Conservation (phyloP, 1,139 yeast genomes). For the Pneumocystis jirovecii region DNA sequence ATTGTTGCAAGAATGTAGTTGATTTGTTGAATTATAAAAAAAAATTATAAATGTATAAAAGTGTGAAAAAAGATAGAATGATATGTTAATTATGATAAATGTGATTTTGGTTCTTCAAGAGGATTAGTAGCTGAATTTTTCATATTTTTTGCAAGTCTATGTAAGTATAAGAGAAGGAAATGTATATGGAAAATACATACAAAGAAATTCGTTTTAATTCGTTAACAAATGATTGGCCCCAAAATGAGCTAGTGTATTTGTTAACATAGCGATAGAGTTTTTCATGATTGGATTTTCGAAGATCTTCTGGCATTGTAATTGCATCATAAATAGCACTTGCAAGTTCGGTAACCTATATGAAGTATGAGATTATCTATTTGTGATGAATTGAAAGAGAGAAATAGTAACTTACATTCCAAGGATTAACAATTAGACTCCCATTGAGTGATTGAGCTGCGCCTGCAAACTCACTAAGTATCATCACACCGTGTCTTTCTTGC, state of each 20-base stretch:
- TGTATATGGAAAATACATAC: neutral
- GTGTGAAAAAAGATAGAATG: neutral
- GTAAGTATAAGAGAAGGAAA: neutral
- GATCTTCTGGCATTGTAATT: slow-evolving; percentile 69
- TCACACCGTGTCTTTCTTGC: slow-evolving; percentile 66
- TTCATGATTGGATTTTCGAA: slow-evolving; percentile 58
- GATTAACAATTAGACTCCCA: slow-evolving; percentile 86
- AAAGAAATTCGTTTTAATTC: slow-evolving; percentile 43
- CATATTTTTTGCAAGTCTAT: neutral
- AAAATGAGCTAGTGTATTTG: slow-evolving; percentile 83
- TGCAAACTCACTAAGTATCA: slow-evolving; percentile 83
- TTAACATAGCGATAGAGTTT: slow-evolving; percentile 74
- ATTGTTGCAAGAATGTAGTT: neutral
- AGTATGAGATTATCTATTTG: slow-evolving; percentile 40
- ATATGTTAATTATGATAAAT: neutral
- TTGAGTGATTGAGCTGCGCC: slow-evolving; percentile 98
- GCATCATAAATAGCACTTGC: slow-evolving; percentile 78
- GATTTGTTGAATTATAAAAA: neutral
- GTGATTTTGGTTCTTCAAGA: neutral
- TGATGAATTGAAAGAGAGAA: neutral
- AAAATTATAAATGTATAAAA: neutral
- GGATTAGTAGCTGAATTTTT: neutral
- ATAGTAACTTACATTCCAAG: slow-evolving; percentile 46
- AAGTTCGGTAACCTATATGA: slow-evolving; percentile 33
- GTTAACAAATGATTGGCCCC: slow-evolving; percentile 94